Percentiles rank a stretch among this genome's conserved stretches.
phyloP scores from a whole-genome alignment of 78 protist genomes.

The Acrasis kona region DNA sequence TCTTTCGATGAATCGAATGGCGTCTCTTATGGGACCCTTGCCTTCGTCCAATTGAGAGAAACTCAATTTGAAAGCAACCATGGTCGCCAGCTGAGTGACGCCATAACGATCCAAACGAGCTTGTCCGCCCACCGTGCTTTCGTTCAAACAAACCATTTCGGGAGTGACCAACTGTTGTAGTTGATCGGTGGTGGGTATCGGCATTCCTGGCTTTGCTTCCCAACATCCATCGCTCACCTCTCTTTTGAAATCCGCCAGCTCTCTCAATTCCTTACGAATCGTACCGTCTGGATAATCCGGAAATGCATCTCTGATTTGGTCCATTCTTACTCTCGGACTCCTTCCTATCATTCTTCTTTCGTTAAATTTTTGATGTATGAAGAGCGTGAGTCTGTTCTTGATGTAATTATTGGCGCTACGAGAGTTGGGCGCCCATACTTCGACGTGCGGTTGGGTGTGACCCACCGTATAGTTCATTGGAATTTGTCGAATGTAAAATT shows the following conservation, averaged over 20 bases:
- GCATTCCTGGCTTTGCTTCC: background rate
- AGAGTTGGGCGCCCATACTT: background rate
- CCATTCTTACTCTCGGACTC: background rate
- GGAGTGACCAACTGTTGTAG: background rate
- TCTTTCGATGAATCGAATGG: background rate
- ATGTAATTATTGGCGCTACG: background rate
- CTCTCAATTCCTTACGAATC: background rate
- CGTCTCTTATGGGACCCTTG: background rate
- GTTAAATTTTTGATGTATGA: background rate
- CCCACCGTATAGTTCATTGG: background rate
- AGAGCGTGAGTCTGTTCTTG: background rate
- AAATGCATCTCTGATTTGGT: background rate
- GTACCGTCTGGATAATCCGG: background rate
- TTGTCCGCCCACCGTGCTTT: background rate
- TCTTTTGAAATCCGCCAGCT: background rate
- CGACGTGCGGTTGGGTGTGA: background rate
- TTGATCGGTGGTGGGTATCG: background rate
- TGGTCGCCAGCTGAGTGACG: background rate
- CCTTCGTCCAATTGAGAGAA: background rate
- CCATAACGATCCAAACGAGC: background rate
- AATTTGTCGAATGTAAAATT: background rate
- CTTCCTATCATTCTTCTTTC: too few relatives aligned
- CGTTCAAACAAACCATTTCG: background rate
- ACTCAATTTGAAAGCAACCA: background rate
- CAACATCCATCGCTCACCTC: background rate